Evolutionary conservation across 192 early-diverging fungal genomes (phyloP).

Genomic region (Jimgerdemannia flammicorona): DNA sequence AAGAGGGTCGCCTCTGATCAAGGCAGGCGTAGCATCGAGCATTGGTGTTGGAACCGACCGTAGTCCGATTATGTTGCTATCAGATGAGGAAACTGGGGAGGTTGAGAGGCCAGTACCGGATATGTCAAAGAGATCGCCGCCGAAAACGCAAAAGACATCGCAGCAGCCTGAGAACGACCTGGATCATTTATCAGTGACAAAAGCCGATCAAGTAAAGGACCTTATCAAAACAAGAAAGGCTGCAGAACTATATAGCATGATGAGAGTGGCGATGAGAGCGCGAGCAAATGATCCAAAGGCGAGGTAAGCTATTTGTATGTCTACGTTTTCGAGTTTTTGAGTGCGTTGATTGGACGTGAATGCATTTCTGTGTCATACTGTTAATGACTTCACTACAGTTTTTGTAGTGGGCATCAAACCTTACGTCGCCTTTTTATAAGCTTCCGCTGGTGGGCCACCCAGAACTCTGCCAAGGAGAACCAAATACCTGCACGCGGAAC

Average conservation of each 20-base stretch:
- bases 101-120: not conserved
- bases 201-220: not conserved
- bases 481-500: not conserved
- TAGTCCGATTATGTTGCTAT: not conserved
- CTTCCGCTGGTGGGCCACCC: not conserved
- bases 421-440: not conserved
- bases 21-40: too few relatives aligned
- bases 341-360: too few relatives aligned
- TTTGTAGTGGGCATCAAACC: not conserved
- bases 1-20: too few relatives aligned
- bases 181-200: too few relatives aligned
- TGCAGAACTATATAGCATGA: not conserved
- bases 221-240: not conserved
- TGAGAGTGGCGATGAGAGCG: not conserved
- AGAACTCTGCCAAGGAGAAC: not conserved
- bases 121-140: not conserved
- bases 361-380: not conserved
- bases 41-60: not conserved
- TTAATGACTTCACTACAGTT: not conserved
- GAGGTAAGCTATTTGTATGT: not conserved
- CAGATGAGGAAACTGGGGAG: not conserved
- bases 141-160: not conserved
- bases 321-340: not conserved
- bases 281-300: not conserved
- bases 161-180: too few relatives aligned